These are phyloP conservation scores for Pseudonitzschia pungens DNA, from an alignment of 108 stramenopile species.

Conservation along the genomic window DNA sequence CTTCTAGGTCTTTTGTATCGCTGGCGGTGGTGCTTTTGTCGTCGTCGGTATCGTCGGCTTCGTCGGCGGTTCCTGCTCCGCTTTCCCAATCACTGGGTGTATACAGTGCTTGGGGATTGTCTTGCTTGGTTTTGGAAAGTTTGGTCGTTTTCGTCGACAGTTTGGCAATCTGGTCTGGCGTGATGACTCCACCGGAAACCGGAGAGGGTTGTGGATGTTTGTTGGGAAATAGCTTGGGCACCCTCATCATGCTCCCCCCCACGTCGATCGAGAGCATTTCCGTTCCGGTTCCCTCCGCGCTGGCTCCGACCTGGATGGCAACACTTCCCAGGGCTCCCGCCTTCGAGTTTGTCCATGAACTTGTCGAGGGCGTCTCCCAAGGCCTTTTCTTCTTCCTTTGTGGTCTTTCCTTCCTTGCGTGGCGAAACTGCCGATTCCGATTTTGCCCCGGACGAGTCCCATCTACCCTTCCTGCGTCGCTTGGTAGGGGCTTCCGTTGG, in stretches of 20 bases:
- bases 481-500: slow-evolving; percentile 36
- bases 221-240: slow-evolving; percentile 19
- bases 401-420: neutral
- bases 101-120: slow-evolving; percentile 39
- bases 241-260: slow-evolving; percentile 52
- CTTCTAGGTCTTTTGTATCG: slow-evolving; percentile 50
- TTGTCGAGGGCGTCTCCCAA: slow-evolving; percentile 71
- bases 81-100: slow-evolving; percentile 78
- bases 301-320: slow-evolving; percentile 26
- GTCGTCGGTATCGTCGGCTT: slow-evolving; percentile 19
- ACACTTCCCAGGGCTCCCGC: slow-evolving; percentile 66
- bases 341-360: slow-evolving; percentile 83
- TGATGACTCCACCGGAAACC: slow-evolving; percentile 44
- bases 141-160: slow-evolving; percentile 29
- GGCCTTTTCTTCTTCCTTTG: slow-evolving; percentile 16
- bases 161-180: slow-evolving; percentile 43
- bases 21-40: neutral
- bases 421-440: neutral
- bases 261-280: slow-evolving; percentile 42
- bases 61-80: slow-evolving; percentile 36
- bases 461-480: slow-evolving; percentile 52
- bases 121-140: slow-evolving; percentile 22
- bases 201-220: slow-evolving; percentile 19
- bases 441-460: slow-evolving; percentile 37
- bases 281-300: slow-evolving; percentile 17